Conservation (phyloP, 192 early-diverging fungal species). For the Diversispora eburnea region DNA sequence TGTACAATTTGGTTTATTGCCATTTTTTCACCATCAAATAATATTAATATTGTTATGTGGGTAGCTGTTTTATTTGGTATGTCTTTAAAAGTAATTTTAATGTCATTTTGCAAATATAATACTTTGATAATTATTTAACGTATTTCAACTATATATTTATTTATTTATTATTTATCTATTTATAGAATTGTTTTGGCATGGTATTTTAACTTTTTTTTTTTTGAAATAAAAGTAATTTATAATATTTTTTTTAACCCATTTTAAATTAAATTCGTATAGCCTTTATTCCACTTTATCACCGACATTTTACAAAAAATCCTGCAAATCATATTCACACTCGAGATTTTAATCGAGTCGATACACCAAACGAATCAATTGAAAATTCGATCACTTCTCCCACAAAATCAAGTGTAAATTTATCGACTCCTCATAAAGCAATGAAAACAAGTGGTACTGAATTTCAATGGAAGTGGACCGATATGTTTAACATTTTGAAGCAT, state of each 20-base stretch:
- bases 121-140: no score
- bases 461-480: conserved; percentile 26
- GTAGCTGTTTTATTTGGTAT: conserved; percentile 13
- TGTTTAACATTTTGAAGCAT: not conserved
- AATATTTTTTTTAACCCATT: not conserved
- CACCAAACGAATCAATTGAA: not conserved
- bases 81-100: no score
- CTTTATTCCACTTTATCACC: not conserved
- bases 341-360: not conserved
- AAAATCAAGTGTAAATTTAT: not conserved
- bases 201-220: no score
- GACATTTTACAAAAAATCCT: not conserved
- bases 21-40: not conserved
- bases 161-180: no score
- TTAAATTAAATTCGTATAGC: not conserved
- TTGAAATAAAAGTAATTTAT: no score
- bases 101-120: no score
- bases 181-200: no score
- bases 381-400: not conserved
- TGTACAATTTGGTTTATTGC: conserved; percentile 11
- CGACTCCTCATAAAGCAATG: conserved; percentile 14
- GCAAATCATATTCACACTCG: no score
- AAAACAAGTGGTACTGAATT: conserved; percentile 21
- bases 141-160: no score
- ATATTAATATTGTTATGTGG: not conserved